Conservation (phyloP, 306 rosid genomes). For the Mimosa pudica region DNA sequence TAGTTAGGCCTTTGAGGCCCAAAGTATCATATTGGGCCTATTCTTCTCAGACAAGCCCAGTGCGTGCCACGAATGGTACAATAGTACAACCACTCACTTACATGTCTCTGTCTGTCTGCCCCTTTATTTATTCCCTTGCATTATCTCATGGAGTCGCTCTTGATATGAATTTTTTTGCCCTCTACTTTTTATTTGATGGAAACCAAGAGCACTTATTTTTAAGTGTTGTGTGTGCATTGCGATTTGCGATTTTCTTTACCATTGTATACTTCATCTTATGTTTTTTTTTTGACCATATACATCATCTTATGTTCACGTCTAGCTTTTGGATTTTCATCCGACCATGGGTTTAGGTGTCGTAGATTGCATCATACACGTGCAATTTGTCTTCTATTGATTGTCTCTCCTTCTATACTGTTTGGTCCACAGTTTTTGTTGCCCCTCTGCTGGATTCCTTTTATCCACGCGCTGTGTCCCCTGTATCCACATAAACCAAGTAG, state of each 20-base stretch:
- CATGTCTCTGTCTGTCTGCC: background rate
- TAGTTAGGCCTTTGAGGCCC: background rate
- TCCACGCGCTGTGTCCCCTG: background rate
- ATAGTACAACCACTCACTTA: constrained; percentile 8
- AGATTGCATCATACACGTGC: background rate
- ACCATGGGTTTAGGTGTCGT: background rate
- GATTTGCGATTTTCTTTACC: background rate
- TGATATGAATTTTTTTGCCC: background rate
- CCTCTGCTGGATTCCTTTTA: constrained; percentile 1
- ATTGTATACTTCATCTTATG: background rate
- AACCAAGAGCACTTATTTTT: background rate
- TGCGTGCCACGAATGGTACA: background rate
- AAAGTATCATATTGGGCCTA: background rate
- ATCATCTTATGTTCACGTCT: background rate
- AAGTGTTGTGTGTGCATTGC: too few relatives aligned
- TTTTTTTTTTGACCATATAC: too few relatives aligned
- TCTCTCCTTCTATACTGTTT: background rate
- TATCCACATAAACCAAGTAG: background rate
- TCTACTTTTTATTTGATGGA: background rate
- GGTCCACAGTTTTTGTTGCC: background rate
- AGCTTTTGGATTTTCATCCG: background rate
- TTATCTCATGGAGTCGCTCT: constrained; percentile 1
- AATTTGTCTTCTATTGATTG: background rate
- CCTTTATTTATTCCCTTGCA: constrained; percentile 10
- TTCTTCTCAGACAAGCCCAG: background rate